Conservation (phyloP, 441 rosid species). For the Adansonia rubrostipa region DNA sequence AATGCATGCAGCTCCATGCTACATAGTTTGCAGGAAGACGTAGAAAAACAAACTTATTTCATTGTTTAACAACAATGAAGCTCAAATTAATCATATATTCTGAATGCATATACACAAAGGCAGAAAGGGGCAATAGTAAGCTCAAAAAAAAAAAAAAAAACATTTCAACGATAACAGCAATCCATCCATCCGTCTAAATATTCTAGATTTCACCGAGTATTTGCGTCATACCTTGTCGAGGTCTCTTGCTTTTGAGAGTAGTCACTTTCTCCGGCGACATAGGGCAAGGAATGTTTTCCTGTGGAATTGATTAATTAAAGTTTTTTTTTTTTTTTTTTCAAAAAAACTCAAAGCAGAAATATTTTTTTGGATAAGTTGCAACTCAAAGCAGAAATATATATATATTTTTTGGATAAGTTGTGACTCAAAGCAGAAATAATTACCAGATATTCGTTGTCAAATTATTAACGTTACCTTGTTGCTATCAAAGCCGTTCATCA, state of each 20-base stretch:
- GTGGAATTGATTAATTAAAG: constrained; percentile 15
- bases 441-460: not conserved
- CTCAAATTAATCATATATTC: not conserved
- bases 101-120: not conserved
- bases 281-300: constrained; percentile 84
- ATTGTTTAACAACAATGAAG: not conserved
- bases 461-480: constrained; percentile 51
- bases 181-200: not conserved
- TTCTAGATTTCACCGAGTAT: constrained; percentile 1
- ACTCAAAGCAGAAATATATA: too few relatives aligned
- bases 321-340: too few relatives aligned
- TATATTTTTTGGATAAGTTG: too few relatives aligned
- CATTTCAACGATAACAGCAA: not conserved
- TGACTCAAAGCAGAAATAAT: too few relatives aligned
- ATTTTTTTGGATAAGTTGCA: too few relatives aligned
- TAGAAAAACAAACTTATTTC: not conserved
- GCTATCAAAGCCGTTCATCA: constrained; percentile 53
- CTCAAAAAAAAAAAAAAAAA: not conserved
- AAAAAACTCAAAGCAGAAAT: not conserved
- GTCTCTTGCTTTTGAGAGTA: constrained; percentile 58
- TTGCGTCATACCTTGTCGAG: constrained; percentile 53
- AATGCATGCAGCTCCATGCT: not conserved
- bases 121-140: not conserved
- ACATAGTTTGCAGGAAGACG: not conserved
- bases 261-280: constrained; percentile 78